A percentile compares a stretch with the other conserved stretches of the same genome.
phyloP scores from a whole-genome alignment of 768 basidiomycete species.

The Mycena chlorophos region DNA sequence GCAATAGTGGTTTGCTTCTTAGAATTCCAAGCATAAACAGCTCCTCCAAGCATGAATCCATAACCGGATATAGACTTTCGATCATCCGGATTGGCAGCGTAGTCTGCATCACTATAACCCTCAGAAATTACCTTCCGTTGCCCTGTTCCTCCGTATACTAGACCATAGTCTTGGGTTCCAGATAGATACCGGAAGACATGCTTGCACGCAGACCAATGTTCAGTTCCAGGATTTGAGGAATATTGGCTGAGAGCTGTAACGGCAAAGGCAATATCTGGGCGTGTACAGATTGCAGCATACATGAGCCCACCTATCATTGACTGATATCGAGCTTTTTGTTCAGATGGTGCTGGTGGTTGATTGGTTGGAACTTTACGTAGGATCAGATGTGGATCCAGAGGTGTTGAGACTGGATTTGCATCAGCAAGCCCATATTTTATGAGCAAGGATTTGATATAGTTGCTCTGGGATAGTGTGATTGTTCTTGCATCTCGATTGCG shows the following conservation, averaged over 20 bases:
- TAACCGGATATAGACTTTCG: constrained; percentile 16
- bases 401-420: constrained; percentile 7
- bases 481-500: constrained; percentile 8
- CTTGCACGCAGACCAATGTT: constrained; percentile 36
- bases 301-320: constrained; percentile 10
- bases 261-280: constrained; percentile 25
- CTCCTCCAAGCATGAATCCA: constrained; percentile 14
- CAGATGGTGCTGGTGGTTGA: not conserved
- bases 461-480: constrained; percentile 8
- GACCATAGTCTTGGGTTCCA: constrained; percentile 25
- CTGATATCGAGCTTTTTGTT: constrained; percentile 2
- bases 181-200: constrained; percentile 33
- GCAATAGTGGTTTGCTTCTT: constrained; percentile 29
- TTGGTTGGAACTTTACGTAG: constrained; percentile 2
- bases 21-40: constrained; percentile 12
- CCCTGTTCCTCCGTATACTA: constrained; percentile 3
- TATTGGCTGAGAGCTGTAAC: constrained; percentile 20
- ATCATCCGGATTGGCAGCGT: constrained; percentile 8
- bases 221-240: constrained; percentile 21
- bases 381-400: constrained; percentile 8
- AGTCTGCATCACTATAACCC: constrained; percentile 13
- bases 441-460: constrained; percentile 9
- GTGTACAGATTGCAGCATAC: constrained; percentile 17
- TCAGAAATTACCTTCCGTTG: not conserved
- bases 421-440: constrained; percentile 1